These are phyloP conservation scores for Colletotrichum sp. DNA, from an alignment of 2,329 filamentous ascomycete species.

Conservation along the genomic window DNA sequence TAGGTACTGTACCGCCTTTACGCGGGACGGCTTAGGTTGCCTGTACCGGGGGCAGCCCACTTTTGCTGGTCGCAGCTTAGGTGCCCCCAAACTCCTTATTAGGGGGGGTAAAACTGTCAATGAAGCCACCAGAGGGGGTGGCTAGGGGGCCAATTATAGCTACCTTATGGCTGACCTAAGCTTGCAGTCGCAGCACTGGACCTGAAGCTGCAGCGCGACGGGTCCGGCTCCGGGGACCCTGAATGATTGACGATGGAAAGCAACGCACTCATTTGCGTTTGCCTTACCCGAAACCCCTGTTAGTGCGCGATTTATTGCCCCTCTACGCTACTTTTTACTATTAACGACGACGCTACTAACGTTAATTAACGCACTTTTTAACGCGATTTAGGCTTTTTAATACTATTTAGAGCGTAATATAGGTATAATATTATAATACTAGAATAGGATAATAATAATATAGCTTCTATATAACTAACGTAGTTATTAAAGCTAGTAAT, in stretches of 20 bases:
- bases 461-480: too few species aligned
- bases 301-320: too few species aligned
- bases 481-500: too few species aligned
- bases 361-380: too few species aligned
- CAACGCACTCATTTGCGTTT: too few species aligned
- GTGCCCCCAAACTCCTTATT: not conserved
- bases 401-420: too few species aligned
- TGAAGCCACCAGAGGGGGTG: not conserved
- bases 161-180: slow-evolving; percentile 13
- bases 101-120: not conserved
- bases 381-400: too few species aligned
- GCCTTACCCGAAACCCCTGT: too few species aligned
- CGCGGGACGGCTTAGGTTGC: not conserved
- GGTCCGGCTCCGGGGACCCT: slow-evolving; percentile 21
- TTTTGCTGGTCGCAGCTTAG: not conserved
- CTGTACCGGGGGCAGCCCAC: not conserved
- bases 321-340: too few species aligned
- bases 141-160: not conserved
- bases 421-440: too few species aligned
- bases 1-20: not conserved
- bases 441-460: too few species aligned
- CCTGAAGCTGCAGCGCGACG: not conserved
- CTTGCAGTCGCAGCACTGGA: not conserved
- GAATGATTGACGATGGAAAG: slow-evolving; percentile 18
- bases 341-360: too few species aligned